These are phyloP conservation scores for Aquilaria yunnanensis DNA, from an alignment of 345 rosid genomes.

Conservation along the genomic window DNA sequence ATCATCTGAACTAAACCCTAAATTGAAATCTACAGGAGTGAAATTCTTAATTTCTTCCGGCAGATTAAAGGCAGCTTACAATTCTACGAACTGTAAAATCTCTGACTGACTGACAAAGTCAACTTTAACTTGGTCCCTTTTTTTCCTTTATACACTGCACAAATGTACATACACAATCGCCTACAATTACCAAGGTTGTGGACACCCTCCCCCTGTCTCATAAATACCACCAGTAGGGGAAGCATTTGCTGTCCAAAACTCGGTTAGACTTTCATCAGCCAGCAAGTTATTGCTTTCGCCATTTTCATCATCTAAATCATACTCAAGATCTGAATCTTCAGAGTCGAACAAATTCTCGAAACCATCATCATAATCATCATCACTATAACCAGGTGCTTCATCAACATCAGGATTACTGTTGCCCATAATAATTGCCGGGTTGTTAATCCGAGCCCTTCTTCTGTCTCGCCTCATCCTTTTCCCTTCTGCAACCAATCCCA, in stretches of 20 bases:
- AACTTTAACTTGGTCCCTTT: no score
- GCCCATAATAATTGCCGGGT: neutral
- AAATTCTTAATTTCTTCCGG: no score
- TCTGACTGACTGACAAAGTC: no score
- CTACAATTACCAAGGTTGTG: slow-evolving; percentile 49
- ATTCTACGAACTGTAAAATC: no score
- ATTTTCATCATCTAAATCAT: slow-evolving; percentile 26
- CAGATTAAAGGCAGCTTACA: no score
- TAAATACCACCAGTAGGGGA: slow-evolving; percentile 12
- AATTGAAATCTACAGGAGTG: no score
- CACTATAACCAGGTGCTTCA: slow-evolving; percentile 15
- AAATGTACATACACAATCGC: neutral
- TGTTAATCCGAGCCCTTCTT: slow-evolving; percentile 26
- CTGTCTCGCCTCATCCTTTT: slow-evolving; percentile 61
- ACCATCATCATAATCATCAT: slow-evolving; percentile 55
- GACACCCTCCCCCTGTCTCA: slow-evolving; percentile 6
- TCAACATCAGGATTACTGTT: slow-evolving; percentile 4
- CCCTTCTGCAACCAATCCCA: slow-evolving; percentile 59
- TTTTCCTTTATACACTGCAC: no score
- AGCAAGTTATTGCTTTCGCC: slow-evolving; percentile 14
- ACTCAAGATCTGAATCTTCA: slow-evolving; percentile 45
- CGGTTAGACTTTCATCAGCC: slow-evolving; percentile 19
- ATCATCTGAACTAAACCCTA: no score
- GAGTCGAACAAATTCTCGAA: slow-evolving; percentile 68
- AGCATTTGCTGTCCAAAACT: slow-evolving; percentile 51